A percentile compares a stretch with the other conserved stretches of the same genome.
These are phyloP conservation scores for Capniomyces stellatus DNA, from an alignment of 371 early-diverging fungal genomes.

Conservation along the genomic window DNA sequence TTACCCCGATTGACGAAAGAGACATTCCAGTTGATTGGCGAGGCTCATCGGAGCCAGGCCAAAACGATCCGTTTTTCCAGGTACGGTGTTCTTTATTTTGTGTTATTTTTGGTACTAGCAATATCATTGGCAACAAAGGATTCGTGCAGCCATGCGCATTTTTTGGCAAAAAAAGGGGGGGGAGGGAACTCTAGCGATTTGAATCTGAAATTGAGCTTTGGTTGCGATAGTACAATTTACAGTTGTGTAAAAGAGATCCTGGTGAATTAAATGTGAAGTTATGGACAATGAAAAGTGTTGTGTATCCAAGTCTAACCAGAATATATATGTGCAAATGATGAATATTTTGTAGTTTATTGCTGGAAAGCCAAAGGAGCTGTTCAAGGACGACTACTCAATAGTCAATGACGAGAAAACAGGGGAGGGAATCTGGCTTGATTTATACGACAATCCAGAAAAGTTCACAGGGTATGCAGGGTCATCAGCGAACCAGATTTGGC, in stretches of 20 bases:
- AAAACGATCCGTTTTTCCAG: too few species aligned
- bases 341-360: neutral
- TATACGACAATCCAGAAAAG: constrained; percentile 82
- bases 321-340: constrained; percentile 17
- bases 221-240: too few species aligned
- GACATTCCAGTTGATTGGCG: constrained; percentile 20
- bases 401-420: constrained; percentile 60
- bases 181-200: too few species aligned
- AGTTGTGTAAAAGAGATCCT: too few species aligned
- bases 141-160: too few species aligned
- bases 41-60: too few species aligned
- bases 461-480: constrained; percentile 91
- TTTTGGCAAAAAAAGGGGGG: too few species aligned
- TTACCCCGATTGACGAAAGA: constrained; percentile 58
- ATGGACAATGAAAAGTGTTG: neutral
- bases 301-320: constrained; percentile 19
- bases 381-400: constrained; percentile 62
- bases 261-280: too few species aligned
- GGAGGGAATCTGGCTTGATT: constrained; percentile 74
- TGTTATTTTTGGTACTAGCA: too few species aligned
- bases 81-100: too few species aligned
- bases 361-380: constrained; percentile 15
- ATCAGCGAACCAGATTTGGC: constrained; percentile 78
- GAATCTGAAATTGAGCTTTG: too few species aligned
- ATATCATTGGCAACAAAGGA: too few species aligned